phyloP scores from a whole-genome alignment of 1,139 yeast species.

The Debaryomycetaceae sp. region DNA sequence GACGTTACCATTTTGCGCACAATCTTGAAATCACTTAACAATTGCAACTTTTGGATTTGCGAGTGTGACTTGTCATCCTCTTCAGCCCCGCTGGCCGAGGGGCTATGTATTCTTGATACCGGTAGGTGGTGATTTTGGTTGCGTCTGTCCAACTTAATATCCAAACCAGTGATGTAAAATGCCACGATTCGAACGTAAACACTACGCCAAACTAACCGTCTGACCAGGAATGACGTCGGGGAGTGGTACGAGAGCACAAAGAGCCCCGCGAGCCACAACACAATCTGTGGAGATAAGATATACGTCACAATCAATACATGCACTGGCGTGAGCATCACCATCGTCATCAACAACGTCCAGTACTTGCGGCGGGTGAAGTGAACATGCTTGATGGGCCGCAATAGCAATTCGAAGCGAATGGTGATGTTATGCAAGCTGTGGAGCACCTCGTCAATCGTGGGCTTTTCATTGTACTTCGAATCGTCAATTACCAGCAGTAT shows the following conservation, averaged over 20 bases:
- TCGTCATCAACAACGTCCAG: slow-evolving; percentile 27
- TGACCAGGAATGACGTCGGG: slow-evolving; percentile 47
- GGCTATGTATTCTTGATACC: slow-evolving; percentile 21
- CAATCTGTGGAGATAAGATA: slow-evolving; percentile 32
- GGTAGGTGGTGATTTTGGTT: slow-evolving; percentile 15
- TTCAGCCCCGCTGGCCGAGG: slow-evolving; percentile 22
- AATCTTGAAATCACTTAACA: slow-evolving; percentile 37
- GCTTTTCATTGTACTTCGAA: slow-evolving; percentile 41
- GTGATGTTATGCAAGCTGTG: slow-evolving; percentile 48
- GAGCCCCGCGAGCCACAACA: slow-evolving; percentile 35
- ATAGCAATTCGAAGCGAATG: slow-evolving; percentile 39
- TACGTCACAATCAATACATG: slow-evolving; percentile 36
- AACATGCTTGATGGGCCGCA: slow-evolving; percentile 37
- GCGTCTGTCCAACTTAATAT: slow-evolving; percentile 23
- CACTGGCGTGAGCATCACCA: slow-evolving; percentile 42
- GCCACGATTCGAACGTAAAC: slow-evolving; percentile 39
- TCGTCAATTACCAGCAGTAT: slow-evolving; percentile 41
- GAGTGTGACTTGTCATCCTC: slow-evolving; percentile 14
- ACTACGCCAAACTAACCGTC: slow-evolving; percentile 54
- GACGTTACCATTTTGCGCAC: slow-evolving; percentile 37
- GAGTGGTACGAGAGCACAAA: slow-evolving; percentile 47
- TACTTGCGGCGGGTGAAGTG: slow-evolving; percentile 23
- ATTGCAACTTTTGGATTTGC: slow-evolving; percentile 12
- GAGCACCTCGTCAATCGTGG: slow-evolving; percentile 55
- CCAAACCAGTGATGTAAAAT: slow-evolving; percentile 44